Percentiles rank a stretch among this genome's conserved stretches.
phyloP scores from a whole-genome alignment of 2,329 filamentous ascomycete species.

The Ascosphaera pollenicola region DNA sequence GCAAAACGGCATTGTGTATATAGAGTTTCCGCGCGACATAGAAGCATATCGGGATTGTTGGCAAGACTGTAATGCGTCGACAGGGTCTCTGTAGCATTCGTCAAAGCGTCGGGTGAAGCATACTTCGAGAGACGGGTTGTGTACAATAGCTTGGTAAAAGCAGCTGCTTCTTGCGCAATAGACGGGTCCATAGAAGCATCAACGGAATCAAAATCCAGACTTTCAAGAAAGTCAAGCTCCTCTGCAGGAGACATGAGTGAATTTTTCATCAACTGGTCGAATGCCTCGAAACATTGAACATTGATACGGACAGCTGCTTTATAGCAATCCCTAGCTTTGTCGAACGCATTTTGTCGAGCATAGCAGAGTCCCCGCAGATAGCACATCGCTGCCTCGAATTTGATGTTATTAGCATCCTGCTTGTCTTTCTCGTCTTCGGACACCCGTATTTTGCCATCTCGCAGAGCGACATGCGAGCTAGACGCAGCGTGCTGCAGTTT shows the following conservation, averaged over 20 bases:
- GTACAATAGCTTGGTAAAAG: slow-evolving; percentile 92
- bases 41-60: slow-evolving; percentile 69
- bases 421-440: slow-evolving; percentile 37
- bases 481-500: slow-evolving; percentile 48
- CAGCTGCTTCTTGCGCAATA: slow-evolving; percentile 61
- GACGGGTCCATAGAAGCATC: slow-evolving; percentile 39
- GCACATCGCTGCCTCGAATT: slow-evolving; percentile 94
- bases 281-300: slow-evolving; percentile 94
- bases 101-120: slow-evolving; percentile 62
- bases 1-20: slow-evolving; percentile 91
- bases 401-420: slow-evolving; percentile 52
- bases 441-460: slow-evolving; percentile 23
- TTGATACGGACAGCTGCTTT: slow-evolving; percentile 94
- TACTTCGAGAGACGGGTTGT: slow-evolving; percentile 93
- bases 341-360: slow-evolving; percentile 91
- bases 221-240: slow-evolving; percentile 74
- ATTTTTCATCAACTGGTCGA: slow-evolving; percentile 95
- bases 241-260: slow-evolving; percentile 73
- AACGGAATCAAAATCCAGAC: slow-evolving; percentile 74
- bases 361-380: slow-evolving; percentile 85
- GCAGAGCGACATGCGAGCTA: slow-evolving; percentile 26
- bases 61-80: slow-evolving; percentile 82
- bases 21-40: slow-evolving; percentile 72
- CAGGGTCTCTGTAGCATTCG: slow-evolving; percentile 67
- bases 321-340: slow-evolving; percentile 94